These are phyloP conservation scores for Neurospora sp. DNA, from an alignment of 495 filamentous ascomycete species.

Conservation along the genomic window DNA sequence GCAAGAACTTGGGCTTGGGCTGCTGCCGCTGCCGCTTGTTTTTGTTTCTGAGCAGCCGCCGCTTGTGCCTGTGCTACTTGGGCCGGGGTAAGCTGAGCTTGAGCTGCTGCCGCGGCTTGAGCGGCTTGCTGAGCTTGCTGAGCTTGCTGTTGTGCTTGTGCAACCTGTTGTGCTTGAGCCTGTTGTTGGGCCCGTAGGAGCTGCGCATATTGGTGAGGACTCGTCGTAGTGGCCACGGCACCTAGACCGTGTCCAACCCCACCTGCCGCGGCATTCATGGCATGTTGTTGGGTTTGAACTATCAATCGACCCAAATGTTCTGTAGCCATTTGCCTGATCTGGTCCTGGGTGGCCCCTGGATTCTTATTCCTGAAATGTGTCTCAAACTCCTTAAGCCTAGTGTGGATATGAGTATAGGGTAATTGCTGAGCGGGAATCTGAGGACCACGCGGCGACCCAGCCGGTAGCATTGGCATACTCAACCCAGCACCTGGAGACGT, in stretches of 20 bases:
- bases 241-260: slow-evolving; percentile 22
- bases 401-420: slow-evolving; percentile 8
- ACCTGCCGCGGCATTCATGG: slow-evolving; percentile 60
- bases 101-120: neutral
- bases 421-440: slow-evolving; percentile 20
- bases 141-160: slow-evolving; percentile 1
- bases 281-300: slow-evolving; percentile 26
- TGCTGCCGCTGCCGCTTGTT: slow-evolving; percentile 12
- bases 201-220: slow-evolving; percentile 62
- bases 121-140: slow-evolving; percentile 1
- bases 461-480: slow-evolving; percentile 27
- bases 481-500: slow-evolving; percentile 28
- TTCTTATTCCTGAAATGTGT: slow-evolving; percentile 30
- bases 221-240: slow-evolving; percentile 19
- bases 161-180: slow-evolving; percentile 21
- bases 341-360: slow-evolving; percentile 47
- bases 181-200: slow-evolving; percentile 63
- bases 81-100: neutral
- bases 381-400: slow-evolving; percentile 26
- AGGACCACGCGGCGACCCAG: slow-evolving; percentile 27
- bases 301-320: slow-evolving; percentile 39
- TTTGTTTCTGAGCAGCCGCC: slow-evolving; percentile 45
- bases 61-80: neutral
- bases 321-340: slow-evolving; percentile 50
- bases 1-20: slow-evolving; percentile 8